phyloP scores from a whole-genome alignment of 169 alveolate species.

The Plasmodium sp. region DNA sequence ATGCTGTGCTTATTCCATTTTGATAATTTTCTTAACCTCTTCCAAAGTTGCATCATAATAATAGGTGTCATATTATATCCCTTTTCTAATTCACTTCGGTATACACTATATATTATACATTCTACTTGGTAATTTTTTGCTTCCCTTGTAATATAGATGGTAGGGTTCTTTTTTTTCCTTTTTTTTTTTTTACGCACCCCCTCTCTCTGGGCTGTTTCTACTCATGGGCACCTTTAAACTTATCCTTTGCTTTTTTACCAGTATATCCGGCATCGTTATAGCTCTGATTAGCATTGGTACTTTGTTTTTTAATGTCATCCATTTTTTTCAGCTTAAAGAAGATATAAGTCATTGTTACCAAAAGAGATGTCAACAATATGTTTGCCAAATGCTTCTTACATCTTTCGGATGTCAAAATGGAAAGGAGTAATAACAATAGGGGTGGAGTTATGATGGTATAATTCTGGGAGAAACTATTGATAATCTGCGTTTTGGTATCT shows the following conservation, averaged over 20 bases:
- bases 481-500: not conserved
- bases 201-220: not conserved
- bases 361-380: not conserved
- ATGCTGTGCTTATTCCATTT: not conserved
- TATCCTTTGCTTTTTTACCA: not conserved
- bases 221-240: not conserved
- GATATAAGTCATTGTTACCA: slow-evolving; percentile 4
- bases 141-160: not conserved
- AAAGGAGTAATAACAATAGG: not conserved
- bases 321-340: slow-evolving; percentile 29
- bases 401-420: slow-evolving; percentile 12
- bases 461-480: not conserved
- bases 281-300: not conserved
- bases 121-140: not conserved
- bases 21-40: not conserved
- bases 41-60: not conserved
- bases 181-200: not conserved
- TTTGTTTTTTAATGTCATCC: not conserved
- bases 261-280: not conserved
- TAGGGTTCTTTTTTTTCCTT: not conserved
- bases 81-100: not conserved
- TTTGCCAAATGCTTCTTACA: slow-evolving; percentile 9
- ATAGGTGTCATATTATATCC: not conserved
- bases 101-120: not conserved
- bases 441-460: slow-evolving; percentile 30